Evolutionary conservation across 352 stramenopile genomes (phyloP).

Genomic region (Pelagophyceae sp.): DNA sequence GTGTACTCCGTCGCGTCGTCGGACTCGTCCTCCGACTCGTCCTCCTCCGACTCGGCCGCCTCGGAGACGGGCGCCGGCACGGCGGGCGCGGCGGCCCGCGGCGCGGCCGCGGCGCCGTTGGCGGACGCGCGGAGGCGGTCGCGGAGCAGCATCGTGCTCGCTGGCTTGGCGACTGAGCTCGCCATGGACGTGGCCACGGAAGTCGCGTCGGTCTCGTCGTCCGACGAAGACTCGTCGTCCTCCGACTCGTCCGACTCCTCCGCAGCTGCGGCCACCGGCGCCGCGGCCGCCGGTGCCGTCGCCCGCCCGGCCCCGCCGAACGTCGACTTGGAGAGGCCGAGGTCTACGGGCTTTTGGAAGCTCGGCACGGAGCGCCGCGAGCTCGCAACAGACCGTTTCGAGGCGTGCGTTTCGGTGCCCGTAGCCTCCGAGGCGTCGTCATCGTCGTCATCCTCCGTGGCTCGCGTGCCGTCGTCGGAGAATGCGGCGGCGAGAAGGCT

Average conservation of each 20-base stretch:
- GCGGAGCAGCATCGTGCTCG: not conserved
- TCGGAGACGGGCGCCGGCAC: no score
- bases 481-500: no score
- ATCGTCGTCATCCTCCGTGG: no score
- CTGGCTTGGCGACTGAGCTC: no score
- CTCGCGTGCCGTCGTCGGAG: no score
- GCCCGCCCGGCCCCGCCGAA: not conserved
- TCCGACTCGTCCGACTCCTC: not conserved
- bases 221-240: not conserved
- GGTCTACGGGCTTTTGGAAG: not conserved
- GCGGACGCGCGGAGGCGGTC: not conserved
- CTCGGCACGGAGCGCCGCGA: not conserved
- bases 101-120: no score
- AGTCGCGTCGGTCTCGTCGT: not conserved
- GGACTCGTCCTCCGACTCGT: not conserved
- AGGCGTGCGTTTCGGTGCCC: not conserved
- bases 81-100: no score
- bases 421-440: not conserved
- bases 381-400: not conserved
- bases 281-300: not conserved
- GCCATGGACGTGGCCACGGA: no score
- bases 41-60: not conserved
- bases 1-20: not conserved
- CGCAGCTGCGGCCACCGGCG: not conserved
- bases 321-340: not conserved